phyloP scores from a whole-genome alignment of 768 basidiomycete species.

The Leccinum pellstonianum region DNA sequence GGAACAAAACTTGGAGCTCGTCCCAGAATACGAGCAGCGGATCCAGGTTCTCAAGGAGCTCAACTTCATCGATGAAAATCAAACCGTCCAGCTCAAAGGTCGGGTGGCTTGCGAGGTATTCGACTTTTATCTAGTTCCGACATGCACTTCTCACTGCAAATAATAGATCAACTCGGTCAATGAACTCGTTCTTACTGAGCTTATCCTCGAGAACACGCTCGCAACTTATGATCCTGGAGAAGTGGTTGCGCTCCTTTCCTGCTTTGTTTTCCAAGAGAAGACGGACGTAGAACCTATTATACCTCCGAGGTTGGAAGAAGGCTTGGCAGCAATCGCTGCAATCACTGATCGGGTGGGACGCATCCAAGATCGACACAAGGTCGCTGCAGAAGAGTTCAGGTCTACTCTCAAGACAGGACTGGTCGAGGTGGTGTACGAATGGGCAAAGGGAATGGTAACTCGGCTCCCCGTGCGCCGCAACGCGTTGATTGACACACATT shows the following conservation, averaged over 20 bases:
- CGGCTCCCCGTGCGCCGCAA: background rate
- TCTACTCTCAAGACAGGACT: constrained; percentile 85
- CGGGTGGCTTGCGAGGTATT: constrained; percentile 95
- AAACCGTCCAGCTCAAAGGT: constrained; percentile 93
- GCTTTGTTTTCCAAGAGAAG: constrained; percentile 98
- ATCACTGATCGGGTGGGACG: constrained; percentile 78
- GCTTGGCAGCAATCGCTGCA: constrained; percentile 70
- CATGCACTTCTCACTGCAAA: constrained; percentile 1
- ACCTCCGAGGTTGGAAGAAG: constrained; percentile 75
- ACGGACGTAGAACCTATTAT: constrained; percentile 86
- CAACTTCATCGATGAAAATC: constrained; percentile 93
- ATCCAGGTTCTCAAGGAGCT: constrained; percentile 88
- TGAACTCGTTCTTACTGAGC: constrained; percentile 92
- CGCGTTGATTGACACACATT: background rate
- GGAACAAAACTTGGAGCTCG: constrained; percentile 93
- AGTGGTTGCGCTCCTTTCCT: constrained; percentile 92
- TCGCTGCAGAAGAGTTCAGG: constrained; percentile 75
- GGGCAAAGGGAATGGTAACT: constrained; percentile 97
- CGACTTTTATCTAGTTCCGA: background rate
- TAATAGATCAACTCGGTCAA: constrained; percentile 95
- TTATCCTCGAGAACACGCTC: constrained; percentile 94
- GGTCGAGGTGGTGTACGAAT: constrained; percentile 96
- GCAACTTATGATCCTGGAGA: constrained; percentile 92
- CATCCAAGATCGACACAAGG: constrained; percentile 79
- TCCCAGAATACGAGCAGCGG: constrained; percentile 96